phyloP scores from a whole-genome alignment of 1,139 yeast species.

The Hansenula sp. region DNA sequence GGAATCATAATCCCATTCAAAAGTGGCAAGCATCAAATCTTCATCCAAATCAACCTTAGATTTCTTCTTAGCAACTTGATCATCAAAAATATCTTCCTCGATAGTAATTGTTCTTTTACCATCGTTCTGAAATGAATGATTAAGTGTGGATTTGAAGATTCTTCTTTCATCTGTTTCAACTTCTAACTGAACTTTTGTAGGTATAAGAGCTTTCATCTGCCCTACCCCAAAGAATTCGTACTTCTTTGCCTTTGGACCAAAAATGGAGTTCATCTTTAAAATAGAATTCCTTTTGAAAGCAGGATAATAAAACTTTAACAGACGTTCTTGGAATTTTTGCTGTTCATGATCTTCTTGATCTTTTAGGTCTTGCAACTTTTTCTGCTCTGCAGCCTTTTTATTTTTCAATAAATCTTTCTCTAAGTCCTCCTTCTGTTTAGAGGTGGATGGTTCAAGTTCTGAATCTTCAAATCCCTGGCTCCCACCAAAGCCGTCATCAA shows the following conservation, averaged over 20 bases:
- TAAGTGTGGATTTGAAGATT: conserved; percentile 32
- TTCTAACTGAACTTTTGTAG: conserved; percentile 48
- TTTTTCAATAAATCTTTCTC: background rate
- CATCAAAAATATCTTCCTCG: conserved; percentile 13
- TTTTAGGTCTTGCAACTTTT: conserved; percentile 12
- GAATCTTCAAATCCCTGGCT: conserved; percentile 39
- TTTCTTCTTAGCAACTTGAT: conserved; percentile 10
- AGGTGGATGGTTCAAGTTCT: too few species aligned
- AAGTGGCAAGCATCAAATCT: conserved; percentile 66
- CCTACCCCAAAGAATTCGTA: conserved; percentile 51
- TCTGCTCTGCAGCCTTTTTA: background rate
- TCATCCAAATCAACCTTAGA: conserved; percentile 31
- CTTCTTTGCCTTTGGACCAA: conserved; percentile 57
- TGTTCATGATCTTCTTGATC: conserved; percentile 22
- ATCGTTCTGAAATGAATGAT: conserved; percentile 6
- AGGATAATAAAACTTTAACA: conserved; percentile 56
- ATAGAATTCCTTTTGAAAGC: conserved; percentile 52
- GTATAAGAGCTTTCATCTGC: conserved; percentile 55
- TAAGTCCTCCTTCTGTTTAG: too few species aligned
- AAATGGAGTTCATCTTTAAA: conserved; percentile 62
- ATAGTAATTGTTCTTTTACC: conserved; percentile 14
- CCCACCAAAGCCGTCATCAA: conserved; percentile 26
- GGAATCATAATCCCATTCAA: conserved; percentile 78
- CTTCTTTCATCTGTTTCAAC: conserved; percentile 43
- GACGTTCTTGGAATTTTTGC: conserved; percentile 15